A percentile compares a stretch with the other conserved stretches of the same genome.
Evolutionary conservation across 2,329 filamentous ascomycete genomes (phyloP).

Genomic region (Coniochaeta sp.): DNA sequence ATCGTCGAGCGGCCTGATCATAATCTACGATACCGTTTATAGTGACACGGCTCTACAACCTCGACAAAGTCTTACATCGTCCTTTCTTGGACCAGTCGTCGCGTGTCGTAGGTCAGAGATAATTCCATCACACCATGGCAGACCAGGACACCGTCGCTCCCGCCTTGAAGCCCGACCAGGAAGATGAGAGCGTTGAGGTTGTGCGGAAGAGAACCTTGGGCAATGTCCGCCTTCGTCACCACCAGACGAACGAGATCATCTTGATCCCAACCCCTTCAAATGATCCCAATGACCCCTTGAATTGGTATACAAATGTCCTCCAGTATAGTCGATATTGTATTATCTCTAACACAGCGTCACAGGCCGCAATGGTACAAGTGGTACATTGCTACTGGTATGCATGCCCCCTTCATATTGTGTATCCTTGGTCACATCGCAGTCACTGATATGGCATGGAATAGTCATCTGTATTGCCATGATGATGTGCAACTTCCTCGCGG

Average conservation of each 20-base stretch:
- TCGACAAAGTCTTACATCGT: not conserved
- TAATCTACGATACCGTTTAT: not conserved
- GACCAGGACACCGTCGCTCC: constrained; percentile 9
- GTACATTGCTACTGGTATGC: constrained; percentile 33
- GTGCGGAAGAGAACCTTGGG: constrained; percentile 24
- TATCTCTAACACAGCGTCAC: constrained; percentile 7
- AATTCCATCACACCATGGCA: constrained; percentile 4
- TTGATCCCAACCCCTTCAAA: constrained; percentile 40
- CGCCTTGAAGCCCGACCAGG: constrained; percentile 8
- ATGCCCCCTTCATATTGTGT: not conserved
- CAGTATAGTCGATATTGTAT: constrained; percentile 8
- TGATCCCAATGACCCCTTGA: constrained; percentile 46
- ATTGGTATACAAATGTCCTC: constrained; percentile 30
- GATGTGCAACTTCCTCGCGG: constrained; percentile 49
- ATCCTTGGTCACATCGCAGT: not conserved
- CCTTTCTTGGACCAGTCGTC: not conserved
- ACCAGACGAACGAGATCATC: constrained; percentile 39
- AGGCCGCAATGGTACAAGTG: constrained; percentile 39
- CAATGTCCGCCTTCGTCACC: constrained; percentile 32
- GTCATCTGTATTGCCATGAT: constrained; percentile 46
- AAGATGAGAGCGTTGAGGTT: constrained; percentile 9
- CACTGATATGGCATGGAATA: constrained; percentile 7
- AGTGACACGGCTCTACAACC: not conserved
- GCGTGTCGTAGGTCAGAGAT: not conserved
- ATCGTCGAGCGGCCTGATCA: not conserved